These are phyloP conservation scores for Rostrohypoxylon terebratum DNA, from an alignment of 495 filamentous ascomycete genomes.

Conservation along the genomic window DNA sequence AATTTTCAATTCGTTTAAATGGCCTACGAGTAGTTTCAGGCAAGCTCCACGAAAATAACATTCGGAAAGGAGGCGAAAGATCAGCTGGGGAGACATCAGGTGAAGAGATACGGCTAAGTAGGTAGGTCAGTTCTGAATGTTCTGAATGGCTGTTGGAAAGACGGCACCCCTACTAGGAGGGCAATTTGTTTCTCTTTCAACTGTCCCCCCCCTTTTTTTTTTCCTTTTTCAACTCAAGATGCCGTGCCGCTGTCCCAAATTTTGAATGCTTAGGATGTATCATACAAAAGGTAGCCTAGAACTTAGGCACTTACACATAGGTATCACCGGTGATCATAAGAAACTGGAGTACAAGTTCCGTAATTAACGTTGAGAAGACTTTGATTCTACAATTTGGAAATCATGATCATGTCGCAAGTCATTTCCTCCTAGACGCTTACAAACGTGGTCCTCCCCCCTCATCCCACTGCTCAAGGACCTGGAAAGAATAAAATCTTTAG, in stretches of 20 bases:
- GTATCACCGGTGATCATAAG: not conserved
- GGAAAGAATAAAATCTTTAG: conserved; percentile 6
- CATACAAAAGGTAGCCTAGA: not conserved
- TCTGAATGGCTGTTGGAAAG: no score
- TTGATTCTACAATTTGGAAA: not conserved
- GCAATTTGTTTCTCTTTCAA: no score
- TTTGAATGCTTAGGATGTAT: not conserved
- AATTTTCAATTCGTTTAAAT: not conserved
- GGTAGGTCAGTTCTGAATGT: no score
- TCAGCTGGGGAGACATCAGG: not conserved
- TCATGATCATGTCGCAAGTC: conserved; percentile 7
- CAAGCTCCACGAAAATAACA: not conserved
- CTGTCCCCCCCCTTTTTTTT: no score
- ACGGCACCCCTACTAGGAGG: no score
- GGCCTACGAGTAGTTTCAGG: not conserved
- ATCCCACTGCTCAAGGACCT: not conserved
- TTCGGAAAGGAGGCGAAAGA: not conserved
- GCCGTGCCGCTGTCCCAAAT: not conserved
- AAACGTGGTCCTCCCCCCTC: conserved; percentile 10
- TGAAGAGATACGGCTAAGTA: no score
- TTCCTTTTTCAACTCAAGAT: no score
- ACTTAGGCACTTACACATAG: not conserved
- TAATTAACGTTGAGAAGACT: not conserved
- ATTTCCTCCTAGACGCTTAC: not conserved
- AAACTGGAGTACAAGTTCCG: not conserved